A percentile compares a stretch with the other conserved stretches of the same genome.
Evolutionary conservation across 2,329 filamentous ascomycete species (phyloP).

Genomic region (Cordyceps farinosa): DNA sequence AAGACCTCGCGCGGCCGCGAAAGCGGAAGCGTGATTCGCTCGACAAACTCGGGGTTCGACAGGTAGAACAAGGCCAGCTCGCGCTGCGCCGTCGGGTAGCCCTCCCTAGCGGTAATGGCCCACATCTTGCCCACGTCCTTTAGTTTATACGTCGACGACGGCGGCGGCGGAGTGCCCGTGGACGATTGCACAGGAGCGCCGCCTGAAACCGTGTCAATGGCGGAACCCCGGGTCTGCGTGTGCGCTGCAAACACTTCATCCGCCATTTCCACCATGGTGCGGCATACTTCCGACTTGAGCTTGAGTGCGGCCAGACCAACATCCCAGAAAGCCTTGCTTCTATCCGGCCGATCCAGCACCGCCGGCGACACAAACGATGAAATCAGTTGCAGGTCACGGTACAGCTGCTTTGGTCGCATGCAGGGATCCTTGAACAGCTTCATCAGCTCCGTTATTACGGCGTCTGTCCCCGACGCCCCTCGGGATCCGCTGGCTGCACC

Average conservation of each 20-base stretch:
- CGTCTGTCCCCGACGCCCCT: slow-evolving; percentile 39
- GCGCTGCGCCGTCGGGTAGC: slow-evolving; percentile 75
- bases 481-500: not conserved
- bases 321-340: slow-evolving; percentile 82
- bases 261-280: slow-evolving; percentile 66
- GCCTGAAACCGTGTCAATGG: slow-evolving; percentile 30
- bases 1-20: slow-evolving; percentile 85
- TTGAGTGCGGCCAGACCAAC: slow-evolving; percentile 83
- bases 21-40: slow-evolving; percentile 76
- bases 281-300: slow-evolving; percentile 82
- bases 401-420: slow-evolving; percentile 74
- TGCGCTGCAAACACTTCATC: slow-evolving; percentile 57
- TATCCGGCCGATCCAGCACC: slow-evolving; percentile 59
- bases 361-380: slow-evolving; percentile 61
- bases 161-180: slow-evolving; percentile 43
- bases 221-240: slow-evolving; percentile 56
- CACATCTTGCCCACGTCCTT: slow-evolving; percentile 84
- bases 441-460: slow-evolving; percentile 63
- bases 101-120: slow-evolving; percentile 91
- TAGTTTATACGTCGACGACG: slow-evolving; percentile 64
- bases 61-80: slow-evolving; percentile 93
- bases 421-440: slow-evolving; percentile 63
- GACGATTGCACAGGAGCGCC: slow-evolving; percentile 32
- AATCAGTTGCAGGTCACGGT: slow-evolving; percentile 76
- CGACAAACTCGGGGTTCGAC: slow-evolving; percentile 81